phyloP scores from a whole-genome alignment of 2,329 filamentous ascomycete species.

The Epichloe gansuensis region DNA sequence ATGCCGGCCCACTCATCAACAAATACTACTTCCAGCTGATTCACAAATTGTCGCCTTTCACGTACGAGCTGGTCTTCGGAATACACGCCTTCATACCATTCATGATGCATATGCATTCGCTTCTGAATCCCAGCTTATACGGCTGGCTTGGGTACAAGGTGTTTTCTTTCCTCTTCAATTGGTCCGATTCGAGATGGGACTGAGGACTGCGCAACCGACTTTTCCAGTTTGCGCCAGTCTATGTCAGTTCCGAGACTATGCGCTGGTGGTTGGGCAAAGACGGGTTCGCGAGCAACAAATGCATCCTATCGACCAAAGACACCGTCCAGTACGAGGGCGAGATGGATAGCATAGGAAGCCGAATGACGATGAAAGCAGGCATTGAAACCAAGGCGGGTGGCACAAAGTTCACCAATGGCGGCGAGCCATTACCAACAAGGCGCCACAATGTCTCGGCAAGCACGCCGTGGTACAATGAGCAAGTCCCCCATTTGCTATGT shows the following conservation, averaged over 20 bases:
- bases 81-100: constrained; percentile 88
- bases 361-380: neutral
- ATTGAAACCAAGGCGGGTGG: neutral
- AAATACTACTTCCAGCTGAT: constrained; percentile 91
- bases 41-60: constrained; percentile 59
- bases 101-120: constrained; percentile 73
- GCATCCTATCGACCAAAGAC: constrained; percentile 71
- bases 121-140: constrained; percentile 57
- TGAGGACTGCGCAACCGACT: constrained; percentile 63
- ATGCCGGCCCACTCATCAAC: constrained; percentile 74
- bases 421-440: constrained; percentile 13
- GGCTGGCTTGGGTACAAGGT: constrained; percentile 78
- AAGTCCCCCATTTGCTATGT: constrained; percentile 74
- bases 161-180: constrained; percentile 81
- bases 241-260: constrained; percentile 83
- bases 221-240: constrained; percentile 88
- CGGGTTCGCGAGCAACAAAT: constrained; percentile 69
- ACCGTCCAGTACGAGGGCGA: constrained; percentile 50
- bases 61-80: constrained; percentile 77
- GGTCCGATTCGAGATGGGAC: constrained; percentile 80
- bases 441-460: constrained; percentile 22
- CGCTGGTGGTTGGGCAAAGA: constrained; percentile 88
- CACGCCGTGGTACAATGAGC: constrained; percentile 70
- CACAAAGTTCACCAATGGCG: neutral
- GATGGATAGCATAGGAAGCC: constrained; percentile 36